phyloP scores from a whole-genome alignment of 2,329 filamentous ascomycete species.

The Diaporthe ampelina region DNA sequence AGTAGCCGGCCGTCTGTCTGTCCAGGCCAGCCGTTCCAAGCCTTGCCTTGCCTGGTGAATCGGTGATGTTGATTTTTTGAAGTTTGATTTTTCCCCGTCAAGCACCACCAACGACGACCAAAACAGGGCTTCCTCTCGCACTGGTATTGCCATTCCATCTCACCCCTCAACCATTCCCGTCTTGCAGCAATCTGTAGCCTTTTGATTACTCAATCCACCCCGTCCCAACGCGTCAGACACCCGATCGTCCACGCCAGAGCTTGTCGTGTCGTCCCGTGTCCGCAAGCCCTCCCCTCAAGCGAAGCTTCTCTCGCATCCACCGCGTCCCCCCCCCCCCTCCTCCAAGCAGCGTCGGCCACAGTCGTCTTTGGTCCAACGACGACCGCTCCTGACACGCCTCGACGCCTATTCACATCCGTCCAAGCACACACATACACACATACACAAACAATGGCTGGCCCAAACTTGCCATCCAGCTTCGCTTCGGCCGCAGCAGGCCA shows the following conservation, averaged over 20 bases:
- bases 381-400: constrained; percentile 12
- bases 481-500: constrained; percentile 86
- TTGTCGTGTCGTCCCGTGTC: constrained; percentile 28
- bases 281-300: constrained; percentile 7
- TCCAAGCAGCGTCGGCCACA: background rate
- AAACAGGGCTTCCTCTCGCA: constrained; percentile 34
- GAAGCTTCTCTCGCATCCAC: constrained; percentile 21
- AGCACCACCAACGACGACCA: constrained; percentile 28
- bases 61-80: constrained; percentile 34
- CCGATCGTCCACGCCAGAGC: constrained; percentile 17
- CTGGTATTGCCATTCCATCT: constrained; percentile 20
- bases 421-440: constrained; percentile 39
- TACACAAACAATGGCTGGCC: constrained; percentile 71
- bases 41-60: constrained; percentile 20
- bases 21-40: constrained; percentile 21
- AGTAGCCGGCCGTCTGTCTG: background rate
- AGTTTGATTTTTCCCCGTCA: constrained; percentile 34
- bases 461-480: constrained; percentile 82
- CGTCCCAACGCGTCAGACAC: constrained; percentile 23
- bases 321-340: background rate
- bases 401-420: background rate
- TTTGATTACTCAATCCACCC: constrained; percentile 20
- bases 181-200: constrained; percentile 28
- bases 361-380: background rate
- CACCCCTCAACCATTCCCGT: constrained; percentile 3